Base-by-base conservation (phyloP, 805 yeast genomes). In the Myxozyma neglecta region DNA sequence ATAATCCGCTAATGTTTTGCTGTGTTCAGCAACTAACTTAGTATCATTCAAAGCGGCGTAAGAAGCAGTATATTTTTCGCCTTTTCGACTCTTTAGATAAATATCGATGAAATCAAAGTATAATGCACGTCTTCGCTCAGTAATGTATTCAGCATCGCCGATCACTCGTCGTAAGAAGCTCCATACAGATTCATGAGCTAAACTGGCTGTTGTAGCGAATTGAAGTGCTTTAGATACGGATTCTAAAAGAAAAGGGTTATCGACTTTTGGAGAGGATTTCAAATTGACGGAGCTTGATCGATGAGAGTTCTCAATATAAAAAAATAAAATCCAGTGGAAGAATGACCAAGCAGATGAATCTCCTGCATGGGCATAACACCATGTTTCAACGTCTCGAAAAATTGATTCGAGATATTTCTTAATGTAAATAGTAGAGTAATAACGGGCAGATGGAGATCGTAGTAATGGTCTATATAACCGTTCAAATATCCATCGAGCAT, bases 401-500 rank as follows among this genome's bases (percentile, higher is more conserved):
- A 54, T 44, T 10, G 51, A 29, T 16, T 55, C 49, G 13, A 40
- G 40, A 55, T 59, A 56, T 13, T 52, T 16, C 29, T 45, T 52
- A 24, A 48, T 42, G 32, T 42, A 37, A 9, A 53, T 57, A 1
- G 48, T 40, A 1, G 64, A 55, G 42, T 56, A 55, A 16, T 52
- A 51, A 9, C 50, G 32, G 5, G 56, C 56, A n/a, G 63, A 50
- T 13, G 47, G 43, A 11, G 49, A 40, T 11, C 29, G 24, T 32
- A 56, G 14, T 13, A 56, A 43, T 7, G 64, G 53, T 3, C 34
- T 18, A 42, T 49, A 44, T 34, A 53, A 9, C 10, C 42, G 37
- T 7, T 58, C 50, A 35, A 69, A 51, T 18, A 73, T 56, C 71
- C 74, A 71, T 35, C 79, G 70, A 4, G 79, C 72, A 60, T 76